phyloP scores from a whole-genome alignment of 2,329 filamentous ascomycete genomes.

The Xylaria sp. region DNA sequence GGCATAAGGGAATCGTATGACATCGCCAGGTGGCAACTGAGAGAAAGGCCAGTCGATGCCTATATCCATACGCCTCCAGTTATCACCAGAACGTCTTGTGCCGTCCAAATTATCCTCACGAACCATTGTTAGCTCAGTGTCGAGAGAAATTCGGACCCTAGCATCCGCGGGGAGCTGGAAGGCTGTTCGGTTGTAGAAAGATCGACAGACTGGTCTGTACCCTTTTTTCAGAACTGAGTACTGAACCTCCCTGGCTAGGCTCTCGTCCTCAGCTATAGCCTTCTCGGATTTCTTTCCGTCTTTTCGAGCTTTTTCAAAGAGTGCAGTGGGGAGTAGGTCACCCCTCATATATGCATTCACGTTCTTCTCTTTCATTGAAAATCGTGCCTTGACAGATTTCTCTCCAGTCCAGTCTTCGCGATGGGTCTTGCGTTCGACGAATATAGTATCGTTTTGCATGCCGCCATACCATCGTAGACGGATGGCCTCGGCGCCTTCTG shows the following conservation, averaged over 20 bases:
- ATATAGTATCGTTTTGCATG: slow-evolving; percentile 95
- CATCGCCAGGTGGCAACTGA: slow-evolving; percentile 84
- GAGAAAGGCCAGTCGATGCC: slow-evolving; percentile 95
- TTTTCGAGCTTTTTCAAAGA: slow-evolving; percentile 97
- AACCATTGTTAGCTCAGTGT: slow-evolving; percentile 94
- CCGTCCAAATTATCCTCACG: slow-evolving; percentile 96
- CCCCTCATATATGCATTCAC: slow-evolving; percentile 91
- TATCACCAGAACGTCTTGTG: slow-evolving; percentile 76
- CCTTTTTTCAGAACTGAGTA: slow-evolving; percentile 90
- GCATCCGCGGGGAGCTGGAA: slow-evolving; percentile 98
- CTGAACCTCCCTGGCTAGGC: slow-evolving; percentile 89
- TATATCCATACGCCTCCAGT: slow-evolving; percentile 98
- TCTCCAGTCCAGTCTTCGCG: slow-evolving; percentile 99
- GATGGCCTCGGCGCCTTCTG: slow-evolving; percentile 95
- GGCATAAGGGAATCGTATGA: slow-evolving; percentile 94
- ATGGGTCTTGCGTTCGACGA: slow-evolving; percentile 97
- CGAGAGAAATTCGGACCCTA: slow-evolving; percentile 93
- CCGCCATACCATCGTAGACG: slow-evolving; percentile 97
- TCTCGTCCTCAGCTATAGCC: slow-evolving; percentile 90
- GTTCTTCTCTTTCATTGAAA: slow-evolving; percentile 95
- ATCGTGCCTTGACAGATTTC: slow-evolving; percentile 97
- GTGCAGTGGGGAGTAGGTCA: slow-evolving; percentile 81
- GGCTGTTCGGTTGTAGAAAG: slow-evolving; percentile 97
- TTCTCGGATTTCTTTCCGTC: slow-evolving; percentile 94
- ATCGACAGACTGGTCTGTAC: slow-evolving; percentile 88